Evolutionary conservation across 805 yeast species (phyloP).

Genomic region (Metschnikowia kunwiensis): DNA sequence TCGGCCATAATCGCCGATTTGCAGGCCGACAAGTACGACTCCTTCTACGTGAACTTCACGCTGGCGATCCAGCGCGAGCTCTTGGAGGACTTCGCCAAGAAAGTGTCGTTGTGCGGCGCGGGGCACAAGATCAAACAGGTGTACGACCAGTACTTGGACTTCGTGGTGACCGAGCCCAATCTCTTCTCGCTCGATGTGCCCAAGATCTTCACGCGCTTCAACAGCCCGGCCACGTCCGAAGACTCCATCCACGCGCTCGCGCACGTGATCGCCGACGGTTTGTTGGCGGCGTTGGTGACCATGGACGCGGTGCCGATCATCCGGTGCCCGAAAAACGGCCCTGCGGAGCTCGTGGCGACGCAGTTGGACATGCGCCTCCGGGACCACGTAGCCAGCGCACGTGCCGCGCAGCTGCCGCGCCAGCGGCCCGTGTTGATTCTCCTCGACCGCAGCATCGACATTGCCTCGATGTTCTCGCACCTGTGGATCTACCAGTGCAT

Average conservation of each 20-base stretch:
- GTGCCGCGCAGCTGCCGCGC: slow-evolving; percentile 26
- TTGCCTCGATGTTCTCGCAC: slow-evolving; percentile 92
- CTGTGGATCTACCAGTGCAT: slow-evolving; percentile 98
- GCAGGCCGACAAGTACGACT: slow-evolving; percentile 69
- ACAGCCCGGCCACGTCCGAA: slow-evolving; percentile 70
- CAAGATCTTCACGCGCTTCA: slow-evolving; percentile 63
- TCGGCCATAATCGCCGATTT: slow-evolving; percentile 68
- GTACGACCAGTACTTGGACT: slow-evolving; percentile 90
- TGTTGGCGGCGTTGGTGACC: slow-evolving; percentile 77
- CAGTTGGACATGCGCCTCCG: slow-evolving; percentile 80
- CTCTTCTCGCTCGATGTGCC: slow-evolving; percentile 75
- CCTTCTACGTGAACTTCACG: slow-evolving; percentile 81
- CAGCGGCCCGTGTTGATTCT: slow-evolving; percentile 76
- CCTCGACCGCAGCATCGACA: slow-evolving; percentile 84
- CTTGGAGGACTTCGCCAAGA: slow-evolving; percentile 84
- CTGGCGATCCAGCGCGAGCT: slow-evolving; percentile 72
- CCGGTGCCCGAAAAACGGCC: slow-evolving; percentile 87
- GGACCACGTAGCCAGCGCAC: slow-evolving; percentile 78
- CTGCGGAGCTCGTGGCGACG: slow-evolving; percentile 91
- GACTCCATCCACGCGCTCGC: slow-evolving; percentile 67
- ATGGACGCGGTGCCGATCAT: slow-evolving; percentile 81
- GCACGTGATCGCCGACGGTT: slow-evolving; percentile 70
- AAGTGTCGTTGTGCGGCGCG: slow-evolving; percentile 70
- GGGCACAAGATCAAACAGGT: slow-evolving; percentile 78
- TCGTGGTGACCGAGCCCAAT: slow-evolving; percentile 89